A percentile compares a stretch with the other conserved stretches of the same genome.
phyloP scores from a whole-genome alignment of 2,329 filamentous ascomycete species.

The Ceratocystis destructans region DNA sequence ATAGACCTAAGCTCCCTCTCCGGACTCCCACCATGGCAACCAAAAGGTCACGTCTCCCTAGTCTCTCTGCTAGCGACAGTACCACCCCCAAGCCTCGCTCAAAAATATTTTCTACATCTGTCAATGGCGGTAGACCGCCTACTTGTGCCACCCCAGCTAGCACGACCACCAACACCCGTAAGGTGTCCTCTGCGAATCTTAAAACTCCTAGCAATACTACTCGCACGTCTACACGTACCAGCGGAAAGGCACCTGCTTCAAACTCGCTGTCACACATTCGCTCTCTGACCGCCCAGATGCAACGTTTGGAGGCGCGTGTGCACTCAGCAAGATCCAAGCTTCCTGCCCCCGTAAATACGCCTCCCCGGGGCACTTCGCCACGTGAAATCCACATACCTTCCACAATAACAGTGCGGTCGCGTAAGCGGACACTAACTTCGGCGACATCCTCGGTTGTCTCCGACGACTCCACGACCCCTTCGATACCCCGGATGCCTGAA shows the following conservation, averaged over 20 bases:
- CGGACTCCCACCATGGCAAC: constrained; percentile 27
- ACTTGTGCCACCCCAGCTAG: constrained; percentile 17
- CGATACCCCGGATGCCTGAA: constrained; percentile 25
- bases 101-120: constrained; percentile 29
- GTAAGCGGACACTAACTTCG: constrained; percentile 52
- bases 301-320: constrained; percentile 84
- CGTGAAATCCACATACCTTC: constrained; percentile 41
- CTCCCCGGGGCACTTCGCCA: constrained; percentile 62
- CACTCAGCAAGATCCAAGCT: constrained; percentile 85
- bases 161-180: constrained; percentile 22
- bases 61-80: constrained; percentile 36
- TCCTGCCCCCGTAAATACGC: constrained; percentile 64
- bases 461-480: constrained; percentile 37
- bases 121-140: constrained; percentile 22
- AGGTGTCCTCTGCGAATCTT: constrained; percentile 14
- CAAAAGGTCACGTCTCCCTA: constrained; percentile 34
- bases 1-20: constrained; percentile 26
- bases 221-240: constrained; percentile 35
- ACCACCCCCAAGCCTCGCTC: constrained; percentile 45
- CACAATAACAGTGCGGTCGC: constrained; percentile 51
- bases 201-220: constrained; percentile 31
- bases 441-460: constrained; percentile 34
- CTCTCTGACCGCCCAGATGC: constrained; percentile 89
- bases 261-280: constrained; percentile 84
- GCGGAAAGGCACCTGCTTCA: constrained; percentile 39